Conservation (phyloP, 371 early-diverging fungal species). For the Batrachochytrium dendrobatidis region DNA sequence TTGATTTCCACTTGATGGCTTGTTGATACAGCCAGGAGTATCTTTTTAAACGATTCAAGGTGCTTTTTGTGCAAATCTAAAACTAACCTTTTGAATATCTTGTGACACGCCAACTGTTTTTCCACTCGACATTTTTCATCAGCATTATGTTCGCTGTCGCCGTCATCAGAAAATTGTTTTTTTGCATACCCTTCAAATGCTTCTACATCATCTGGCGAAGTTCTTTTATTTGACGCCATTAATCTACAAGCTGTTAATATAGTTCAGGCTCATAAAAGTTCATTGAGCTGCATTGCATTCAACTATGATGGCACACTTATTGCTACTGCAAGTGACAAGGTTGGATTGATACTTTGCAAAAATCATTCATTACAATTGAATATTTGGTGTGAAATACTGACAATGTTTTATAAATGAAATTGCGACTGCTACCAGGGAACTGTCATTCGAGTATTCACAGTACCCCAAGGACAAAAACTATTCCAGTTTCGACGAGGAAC, state of each 20-base stretch:
- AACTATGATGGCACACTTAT: constrained; percentile 83
- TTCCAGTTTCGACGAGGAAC: constrained; percentile 92
- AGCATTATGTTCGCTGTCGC: constrained; percentile 89
- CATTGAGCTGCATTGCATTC: constrained; percentile 74
- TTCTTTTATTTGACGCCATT: constrained; percentile 82
- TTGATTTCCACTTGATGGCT: not conserved
- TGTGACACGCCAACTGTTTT: too few relatives aligned
- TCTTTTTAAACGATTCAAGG: constrained; percentile 6
- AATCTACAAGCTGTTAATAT: constrained; percentile 79
- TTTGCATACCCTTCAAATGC: constrained; percentile 81
- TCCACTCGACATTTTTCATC: not conserved
- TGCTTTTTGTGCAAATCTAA: not conserved
- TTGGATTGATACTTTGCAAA: constrained; percentile 6
- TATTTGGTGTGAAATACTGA: too few relatives aligned
- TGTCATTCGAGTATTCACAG: constrained; percentile 88
- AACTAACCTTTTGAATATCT: too few relatives aligned
- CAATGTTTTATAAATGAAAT: too few relatives aligned
- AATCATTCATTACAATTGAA: too few relatives aligned
- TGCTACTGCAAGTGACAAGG: constrained; percentile 95
- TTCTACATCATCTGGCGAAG: constrained; percentile 63
- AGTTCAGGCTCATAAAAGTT: constrained; percentile 88
- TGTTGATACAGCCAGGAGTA: not conserved
- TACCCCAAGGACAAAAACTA: constrained; percentile 80
- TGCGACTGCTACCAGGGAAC: constrained; percentile 91
- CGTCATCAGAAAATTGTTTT: constrained; percentile 88